These are phyloP conservation scores for Hyaloscypha hepaticicola DNA, from an alignment of 495 filamentous ascomycete species.

Conservation along the genomic window DNA sequence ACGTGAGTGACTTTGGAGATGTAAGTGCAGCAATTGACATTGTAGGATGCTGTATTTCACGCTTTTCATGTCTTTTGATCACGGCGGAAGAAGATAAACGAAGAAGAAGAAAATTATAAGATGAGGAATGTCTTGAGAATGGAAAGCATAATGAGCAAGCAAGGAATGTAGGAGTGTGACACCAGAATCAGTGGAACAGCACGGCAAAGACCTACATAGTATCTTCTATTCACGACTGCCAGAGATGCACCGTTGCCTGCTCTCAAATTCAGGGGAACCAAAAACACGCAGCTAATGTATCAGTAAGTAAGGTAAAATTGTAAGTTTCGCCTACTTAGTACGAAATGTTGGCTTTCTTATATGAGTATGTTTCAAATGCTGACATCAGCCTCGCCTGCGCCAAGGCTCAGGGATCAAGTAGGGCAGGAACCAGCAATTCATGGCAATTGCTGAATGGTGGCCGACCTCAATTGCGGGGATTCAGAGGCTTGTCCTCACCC, in stretches of 20 bases:
- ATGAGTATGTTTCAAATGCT: background rate
- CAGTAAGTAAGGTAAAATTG: background rate
- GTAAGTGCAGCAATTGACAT: background rate
- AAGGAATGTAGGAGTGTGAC: conserved; percentile 2
- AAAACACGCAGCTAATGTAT: background rate
- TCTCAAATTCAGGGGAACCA: background rate
- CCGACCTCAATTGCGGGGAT: background rate
- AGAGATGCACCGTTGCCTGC: background rate
- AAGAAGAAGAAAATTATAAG: background rate
- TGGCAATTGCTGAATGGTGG: background rate
- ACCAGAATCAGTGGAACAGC: background rate
- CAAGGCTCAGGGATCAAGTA: background rate
- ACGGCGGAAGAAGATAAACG: conserved; percentile 15
- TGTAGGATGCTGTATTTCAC: background rate
- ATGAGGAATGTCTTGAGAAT: conserved; percentile 9
- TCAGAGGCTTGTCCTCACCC: background rate
- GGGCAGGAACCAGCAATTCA: background rate
- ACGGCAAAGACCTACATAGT: background rate
- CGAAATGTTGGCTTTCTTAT: background rate
- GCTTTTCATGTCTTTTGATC: background rate
- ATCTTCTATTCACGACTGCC: background rate
- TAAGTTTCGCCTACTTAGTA: background rate
- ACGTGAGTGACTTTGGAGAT: background rate
- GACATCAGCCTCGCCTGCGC: background rate
- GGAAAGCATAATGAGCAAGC: conserved; percentile 11